These are phyloP conservation scores for Solanum hybrid DNA, from an alignment of 305 asterid species.

Conservation along the genomic window DNA sequence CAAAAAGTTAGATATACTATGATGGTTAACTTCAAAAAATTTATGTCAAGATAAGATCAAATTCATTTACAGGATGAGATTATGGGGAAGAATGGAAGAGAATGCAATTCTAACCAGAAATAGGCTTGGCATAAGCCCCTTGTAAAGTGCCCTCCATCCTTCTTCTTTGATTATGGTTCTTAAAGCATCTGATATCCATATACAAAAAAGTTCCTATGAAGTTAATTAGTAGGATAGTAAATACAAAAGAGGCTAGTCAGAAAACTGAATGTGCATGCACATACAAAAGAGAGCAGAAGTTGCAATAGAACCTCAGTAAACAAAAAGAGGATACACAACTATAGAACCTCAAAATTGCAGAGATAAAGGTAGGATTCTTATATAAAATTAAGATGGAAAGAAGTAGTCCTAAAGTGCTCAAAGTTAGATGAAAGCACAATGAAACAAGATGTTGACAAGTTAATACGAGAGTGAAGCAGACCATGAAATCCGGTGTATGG, in stretches of 20 bases:
- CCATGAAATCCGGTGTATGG: slow-evolving; percentile 93
- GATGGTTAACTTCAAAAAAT: background rate
- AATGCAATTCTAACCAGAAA: slow-evolving; percentile 44
- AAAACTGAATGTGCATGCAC: background rate
- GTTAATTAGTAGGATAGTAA: background rate
- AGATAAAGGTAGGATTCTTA: background rate
- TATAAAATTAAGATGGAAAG: background rate
- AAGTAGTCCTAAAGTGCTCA: background rate
- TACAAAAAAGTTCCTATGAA: background rate
- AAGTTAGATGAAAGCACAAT: background rate
- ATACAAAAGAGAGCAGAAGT: background rate
- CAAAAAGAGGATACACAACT: background rate
- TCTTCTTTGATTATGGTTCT: slow-evolving; percentile 82
- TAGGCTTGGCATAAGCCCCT: slow-evolving; percentile 85
- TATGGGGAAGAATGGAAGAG: slow-evolving; percentile 10
- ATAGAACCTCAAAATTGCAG: background rate
- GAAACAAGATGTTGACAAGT: slow-evolving; percentile 10
- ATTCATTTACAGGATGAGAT: background rate
- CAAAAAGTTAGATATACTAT: background rate
- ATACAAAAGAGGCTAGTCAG: background rate
- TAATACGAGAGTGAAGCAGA: slow-evolving; percentile 25
- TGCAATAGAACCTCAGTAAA: background rate
- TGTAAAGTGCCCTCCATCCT: slow-evolving; percentile 92
- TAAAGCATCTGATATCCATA: slow-evolving; percentile 62
- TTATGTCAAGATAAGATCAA: background rate